phyloP scores from a whole-genome alignment of 257 asterid genomes.

The Nicotiana otophora region DNA sequence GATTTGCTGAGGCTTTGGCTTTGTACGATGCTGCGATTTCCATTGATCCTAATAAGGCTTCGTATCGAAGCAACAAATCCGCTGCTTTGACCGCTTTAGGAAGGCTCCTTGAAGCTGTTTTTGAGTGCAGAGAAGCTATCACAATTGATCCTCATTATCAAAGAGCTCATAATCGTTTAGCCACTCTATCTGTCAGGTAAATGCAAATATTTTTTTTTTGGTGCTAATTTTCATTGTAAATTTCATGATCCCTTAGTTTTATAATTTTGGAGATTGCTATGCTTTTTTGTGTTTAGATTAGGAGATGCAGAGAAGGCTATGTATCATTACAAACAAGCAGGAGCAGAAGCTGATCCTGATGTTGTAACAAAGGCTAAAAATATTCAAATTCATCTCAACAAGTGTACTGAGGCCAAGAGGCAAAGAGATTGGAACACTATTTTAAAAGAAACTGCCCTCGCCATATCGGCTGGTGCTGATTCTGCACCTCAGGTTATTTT shows the following conservation, averaged over 20 bases:
- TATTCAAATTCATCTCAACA: constrained; percentile 43
- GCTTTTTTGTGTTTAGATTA: constrained; percentile 30
- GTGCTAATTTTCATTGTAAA: not conserved
- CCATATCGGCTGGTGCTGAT: constrained; percentile 70
- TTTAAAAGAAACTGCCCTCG: constrained; percentile 44
- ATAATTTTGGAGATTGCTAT: not conserved
- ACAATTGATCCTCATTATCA: constrained; percentile 67
- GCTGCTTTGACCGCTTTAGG: constrained; percentile 95
- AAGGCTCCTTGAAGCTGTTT: constrained; percentile 82
- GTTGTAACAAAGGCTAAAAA: constrained; percentile 42
- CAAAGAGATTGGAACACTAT: constrained; percentile 57
- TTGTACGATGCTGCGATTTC: constrained; percentile 92
- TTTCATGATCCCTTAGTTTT: not conserved
- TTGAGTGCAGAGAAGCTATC: constrained; percentile 83
- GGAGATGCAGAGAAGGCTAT: constrained; percentile 74
- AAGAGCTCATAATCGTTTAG: constrained; percentile 79
- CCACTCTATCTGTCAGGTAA: constrained; percentile 64
- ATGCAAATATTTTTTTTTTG: not conserved
- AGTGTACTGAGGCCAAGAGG: constrained; percentile 60
- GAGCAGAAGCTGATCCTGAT: constrained; percentile 75
- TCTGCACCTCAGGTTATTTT: constrained; percentile 69
- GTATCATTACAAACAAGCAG: constrained; percentile 68
- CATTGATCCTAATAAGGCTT: constrained; percentile 81
- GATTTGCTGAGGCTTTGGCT: constrained; percentile 86
- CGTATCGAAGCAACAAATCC: constrained; percentile 91